These are phyloP conservation scores for Peronosclerospora sorghi DNA, from an alignment of 352 stramenopile species.

Conservation along the genomic window DNA sequence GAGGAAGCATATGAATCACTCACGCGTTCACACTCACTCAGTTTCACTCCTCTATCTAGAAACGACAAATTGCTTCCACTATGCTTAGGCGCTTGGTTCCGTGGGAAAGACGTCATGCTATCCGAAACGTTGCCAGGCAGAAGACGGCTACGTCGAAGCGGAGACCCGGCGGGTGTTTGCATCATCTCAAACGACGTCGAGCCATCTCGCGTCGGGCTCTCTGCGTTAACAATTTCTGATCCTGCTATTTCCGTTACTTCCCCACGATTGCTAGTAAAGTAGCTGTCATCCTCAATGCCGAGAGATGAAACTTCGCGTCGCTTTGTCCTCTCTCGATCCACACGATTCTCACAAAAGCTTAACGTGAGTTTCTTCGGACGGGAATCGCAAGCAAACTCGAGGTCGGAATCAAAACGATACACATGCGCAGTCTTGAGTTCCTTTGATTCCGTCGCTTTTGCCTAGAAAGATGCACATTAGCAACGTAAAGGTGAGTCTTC, in stretches of 20 bases:
- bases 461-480: slow-evolving; percentile 8
- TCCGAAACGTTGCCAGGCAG: slow-evolving; percentile 19
- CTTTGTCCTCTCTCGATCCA: slow-evolving; percentile 9
- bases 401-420: slow-evolving; percentile 74
- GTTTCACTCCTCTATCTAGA: slow-evolving; percentile 24
- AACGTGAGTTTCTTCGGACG: slow-evolving; percentile 59
- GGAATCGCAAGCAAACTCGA: slow-evolving; percentile 53
- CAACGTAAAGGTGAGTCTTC: not conserved
- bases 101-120: slow-evolving; percentile 20
- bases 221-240: slow-evolving; percentile 21
- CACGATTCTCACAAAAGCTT: slow-evolving; percentile 57
- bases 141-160: slow-evolving; percentile 10
- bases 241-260: slow-evolving; percentile 3
- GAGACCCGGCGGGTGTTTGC: slow-evolving; percentile 39
- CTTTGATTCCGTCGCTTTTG: slow-evolving; percentile 47
- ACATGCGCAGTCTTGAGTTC: slow-evolving; percentile 67
- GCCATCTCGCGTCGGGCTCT: slow-evolving; percentile 42
- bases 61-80: slow-evolving; percentile 38
- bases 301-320: slow-evolving; percentile 34
- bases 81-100: slow-evolving; percentile 34
- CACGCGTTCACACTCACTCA: slow-evolving; percentile 56
- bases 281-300: slow-evolving; percentile 48
- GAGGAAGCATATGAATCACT: slow-evolving; percentile 65
- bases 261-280: slow-evolving; percentile 22
- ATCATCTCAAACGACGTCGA: slow-evolving; percentile 65